Base-by-base conservation (phyloP, 768 basidiomycete species). In the Asterophora parasitica region DNA sequence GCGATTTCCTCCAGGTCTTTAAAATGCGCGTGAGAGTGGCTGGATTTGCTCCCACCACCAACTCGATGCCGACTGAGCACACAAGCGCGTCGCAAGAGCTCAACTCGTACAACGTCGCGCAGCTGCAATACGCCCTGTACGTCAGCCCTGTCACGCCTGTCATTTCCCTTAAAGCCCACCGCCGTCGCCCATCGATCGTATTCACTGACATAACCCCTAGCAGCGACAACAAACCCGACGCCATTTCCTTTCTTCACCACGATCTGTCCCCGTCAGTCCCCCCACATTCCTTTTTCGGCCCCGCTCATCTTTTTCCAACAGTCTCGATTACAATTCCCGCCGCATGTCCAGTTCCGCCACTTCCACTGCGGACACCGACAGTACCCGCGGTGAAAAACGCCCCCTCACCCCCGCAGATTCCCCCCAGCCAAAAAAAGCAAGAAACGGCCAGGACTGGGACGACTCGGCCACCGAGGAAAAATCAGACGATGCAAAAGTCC, bases 311-410 rank as follows among this genome's bases (percentile, higher is more conserved):
- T 46, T 23, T 46, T 39, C 42, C 39, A 53, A 49, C 52, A 79
- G 76, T 64, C 59, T 78, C 53, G 79, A 80, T 65, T 81, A 85
- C 77, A 62, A 72, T 52, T 62, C 64, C 31, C 76, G 86, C 60
- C 83, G 86, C 61, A 88, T 90, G 88, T 88, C 88, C 65, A 75
- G 77, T 63, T 86, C 83, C 54, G 82, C 81, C 42, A 75, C 79
- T 49, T 87, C 86, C 12, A 73, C 76, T 12, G 75, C 82, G 32
- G 85, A 85, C 68, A 77, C 79, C 4, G 85, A 88, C 66, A 76
- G 73, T 68, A 77, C 72, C 36, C 71, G 77, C 42, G 71, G 68
- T 7, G 83, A 85, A 57, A 87, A 83, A 61, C 81, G 78, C 49
- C 65, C 72, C 3, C 62, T 74, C 26, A 79, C 82, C 0, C 80